A percentile compares a stretch with the other conserved stretches of the same genome.
phyloP scores from a whole-genome alignment of 1,284 basidiomycete species.

The Flammula alnicola region DNA sequence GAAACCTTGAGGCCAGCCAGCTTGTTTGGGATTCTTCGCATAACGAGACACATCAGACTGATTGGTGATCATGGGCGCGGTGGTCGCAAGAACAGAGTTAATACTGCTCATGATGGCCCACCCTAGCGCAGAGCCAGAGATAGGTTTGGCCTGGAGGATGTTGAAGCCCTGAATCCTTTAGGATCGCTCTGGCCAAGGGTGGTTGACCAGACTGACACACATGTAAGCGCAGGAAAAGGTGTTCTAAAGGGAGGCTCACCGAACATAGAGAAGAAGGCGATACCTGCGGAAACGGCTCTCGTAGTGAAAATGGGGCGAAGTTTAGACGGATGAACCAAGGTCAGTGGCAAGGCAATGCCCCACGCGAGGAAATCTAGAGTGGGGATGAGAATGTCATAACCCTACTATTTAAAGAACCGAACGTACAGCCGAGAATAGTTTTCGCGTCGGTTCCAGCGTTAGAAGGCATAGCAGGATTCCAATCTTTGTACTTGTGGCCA shows the following conservation, averaged over 20 bases:
- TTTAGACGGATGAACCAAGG: conserved; percentile 17
- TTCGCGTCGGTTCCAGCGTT: conserved; percentile 20
- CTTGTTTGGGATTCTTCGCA: conserved; percentile 13
- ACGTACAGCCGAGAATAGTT: conserved; percentile 19
- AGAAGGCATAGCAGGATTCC: conserved; percentile 15
- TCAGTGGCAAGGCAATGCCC: conserved; percentile 13
- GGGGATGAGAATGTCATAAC: not conserved
- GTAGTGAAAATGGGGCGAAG: conserved; percentile 14
- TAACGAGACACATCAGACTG: conserved; percentile 21
- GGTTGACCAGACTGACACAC: conserved; percentile 16
- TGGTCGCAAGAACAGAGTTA: conserved; percentile 19
- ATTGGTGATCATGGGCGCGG: conserved; percentile 19
- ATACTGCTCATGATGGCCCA: conserved; percentile 20
- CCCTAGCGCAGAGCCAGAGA: conserved; percentile 14
- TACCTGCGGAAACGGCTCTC: conserved; percentile 12
- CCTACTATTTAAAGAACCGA: not conserved
- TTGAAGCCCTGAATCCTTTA: conserved; percentile 18
- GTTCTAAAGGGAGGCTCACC: not conserved
- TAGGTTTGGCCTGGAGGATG: conserved; percentile 13
- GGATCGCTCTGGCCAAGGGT: conserved; percentile 17
- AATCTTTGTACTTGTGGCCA: conserved; percentile 11
- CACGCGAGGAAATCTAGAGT: conserved; percentile 18
- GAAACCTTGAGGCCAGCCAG: conserved; percentile 20
- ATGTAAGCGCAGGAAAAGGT: not conserved
- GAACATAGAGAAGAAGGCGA: conserved; percentile 17